Evolutionary conservation across 805 yeast genomes (phyloP).

Genomic region (Wickerhamomyces mucosus): DNA sequence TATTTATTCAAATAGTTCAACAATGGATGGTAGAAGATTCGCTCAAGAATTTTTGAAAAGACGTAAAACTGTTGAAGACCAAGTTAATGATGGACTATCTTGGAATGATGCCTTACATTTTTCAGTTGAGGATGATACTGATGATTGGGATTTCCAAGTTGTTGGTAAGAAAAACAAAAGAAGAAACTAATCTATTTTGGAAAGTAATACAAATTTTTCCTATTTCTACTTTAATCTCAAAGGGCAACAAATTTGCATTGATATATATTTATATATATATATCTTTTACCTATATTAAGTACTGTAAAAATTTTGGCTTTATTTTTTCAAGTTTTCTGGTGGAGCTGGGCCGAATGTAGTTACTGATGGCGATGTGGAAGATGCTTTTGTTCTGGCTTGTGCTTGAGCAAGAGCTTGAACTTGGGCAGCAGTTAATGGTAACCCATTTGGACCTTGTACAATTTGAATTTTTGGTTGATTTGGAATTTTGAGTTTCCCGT

Average conservation of each 20-base stretch:
- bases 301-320: neutral
- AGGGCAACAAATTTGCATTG: too few relatives aligned
- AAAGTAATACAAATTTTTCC: too few relatives aligned
- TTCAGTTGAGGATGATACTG: constrained; percentile 30
- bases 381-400: neutral
- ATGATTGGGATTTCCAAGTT: constrained; percentile 58
- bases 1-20: constrained; percentile 75
- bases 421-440: neutral
- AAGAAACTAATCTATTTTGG: constrained; percentile 23
- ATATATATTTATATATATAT: too few relatives aligned
- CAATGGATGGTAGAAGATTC: constrained; percentile 91
- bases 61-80: constrained; percentile 60
- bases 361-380: constrained; percentile 1
- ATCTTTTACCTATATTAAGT: too few relatives aligned
- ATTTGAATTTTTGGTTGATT: constrained; percentile 5
- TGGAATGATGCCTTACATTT: constrained; percentile 67
- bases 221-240: too few relatives aligned
- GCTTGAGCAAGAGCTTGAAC: constrained; percentile 1
- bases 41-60: constrained; percentile 83
- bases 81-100: constrained; percentile 37
- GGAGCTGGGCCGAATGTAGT: neutral
- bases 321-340: neutral
- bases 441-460: constrained; percentile 1
- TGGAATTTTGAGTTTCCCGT: constrained; percentile 13
- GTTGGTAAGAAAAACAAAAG: constrained; percentile 53